phyloP scores from a whole-genome alignment of 176 grass and related monocot genomes.

The Eragrostis nindensis region DNA sequence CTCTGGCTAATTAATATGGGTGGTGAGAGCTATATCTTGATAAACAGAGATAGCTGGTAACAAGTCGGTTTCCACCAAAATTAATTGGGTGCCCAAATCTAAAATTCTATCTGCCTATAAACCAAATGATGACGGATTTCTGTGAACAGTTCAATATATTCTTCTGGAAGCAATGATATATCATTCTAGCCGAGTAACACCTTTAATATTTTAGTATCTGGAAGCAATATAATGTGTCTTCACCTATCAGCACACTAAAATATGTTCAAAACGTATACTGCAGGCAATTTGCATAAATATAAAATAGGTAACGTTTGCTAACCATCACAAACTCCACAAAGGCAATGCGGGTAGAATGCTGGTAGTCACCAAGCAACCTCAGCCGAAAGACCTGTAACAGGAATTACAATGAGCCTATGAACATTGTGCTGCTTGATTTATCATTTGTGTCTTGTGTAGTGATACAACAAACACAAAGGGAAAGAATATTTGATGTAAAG shows the following conservation, averaged over 20 bases:
- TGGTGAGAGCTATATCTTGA: not conserved
- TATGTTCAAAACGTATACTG: not conserved
- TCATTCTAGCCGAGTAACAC: not conserved
- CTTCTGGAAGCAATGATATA: not conserved
- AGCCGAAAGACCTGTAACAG: constrained; percentile 81
- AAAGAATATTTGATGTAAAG: constrained; percentile 27
- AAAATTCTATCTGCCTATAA: not conserved
- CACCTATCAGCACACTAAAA: constrained; percentile 9
- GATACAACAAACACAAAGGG: not conserved
- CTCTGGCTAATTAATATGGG: constrained; percentile 11
- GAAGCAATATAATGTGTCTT: not conserved
- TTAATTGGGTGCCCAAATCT: not conserved
- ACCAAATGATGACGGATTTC: constrained; percentile 11
- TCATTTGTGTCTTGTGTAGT: not conserved
- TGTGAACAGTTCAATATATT: constrained; percentile 1
- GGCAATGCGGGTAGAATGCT: constrained; percentile 94
- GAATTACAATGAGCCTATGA: constrained; percentile 26
- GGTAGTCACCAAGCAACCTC: constrained; percentile 97
- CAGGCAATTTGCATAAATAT: not conserved
- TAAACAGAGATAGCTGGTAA: not conserved
- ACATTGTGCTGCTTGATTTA: constrained; percentile 20
- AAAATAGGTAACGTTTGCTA: constrained; percentile 36
- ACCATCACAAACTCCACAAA: constrained; percentile 99
- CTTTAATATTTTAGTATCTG: constrained; percentile 19
- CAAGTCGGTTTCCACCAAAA: not conserved